Percentiles rank a stretch among this genome's conserved stretches.
phyloP scores from a whole-genome alignment of 164 flowering plant genomes.

The Nymphaea colorata region DNA sequence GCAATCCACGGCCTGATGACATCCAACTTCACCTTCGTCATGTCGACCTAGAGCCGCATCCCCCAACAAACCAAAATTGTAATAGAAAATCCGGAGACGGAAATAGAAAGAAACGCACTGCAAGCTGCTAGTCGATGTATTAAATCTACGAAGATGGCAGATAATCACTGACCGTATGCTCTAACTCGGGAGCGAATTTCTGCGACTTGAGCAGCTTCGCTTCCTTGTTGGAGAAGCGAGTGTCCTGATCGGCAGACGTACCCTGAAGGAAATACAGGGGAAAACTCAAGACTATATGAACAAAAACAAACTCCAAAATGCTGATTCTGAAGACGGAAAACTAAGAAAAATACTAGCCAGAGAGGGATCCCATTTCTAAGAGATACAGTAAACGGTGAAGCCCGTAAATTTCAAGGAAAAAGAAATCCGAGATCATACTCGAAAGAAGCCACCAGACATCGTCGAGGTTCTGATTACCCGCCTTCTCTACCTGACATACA shows the following conservation, averaged over 20 bases:
- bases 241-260: conserved; percentile 97
- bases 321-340: neutral
- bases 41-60: conserved; percentile 54
- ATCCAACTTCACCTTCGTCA: conserved; percentile 83
- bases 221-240: conserved; percentile 96
- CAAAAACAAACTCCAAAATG: neutral
- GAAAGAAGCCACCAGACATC: conserved; percentile 99
- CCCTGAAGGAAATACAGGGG: conserved; percentile 35
- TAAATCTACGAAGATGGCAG: neutral
- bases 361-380: neutral
- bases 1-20: conserved; percentile 92
- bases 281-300: neutral
- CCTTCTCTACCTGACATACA: neutral
- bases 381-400: neutral
- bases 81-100: neutral
- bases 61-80: neutral
- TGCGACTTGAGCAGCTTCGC: conserved; percentile 92
- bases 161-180: conserved; percentile 50
- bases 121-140: neutral
- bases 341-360: neutral
- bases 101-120: neutral
- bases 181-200: conserved; percentile 88
- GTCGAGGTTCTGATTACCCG: conserved; percentile 32
- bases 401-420: neutral
- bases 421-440: conserved; percentile 29